Conservation (phyloP, 208 protist species). For the Trypanosoma cruzi region DNA sequence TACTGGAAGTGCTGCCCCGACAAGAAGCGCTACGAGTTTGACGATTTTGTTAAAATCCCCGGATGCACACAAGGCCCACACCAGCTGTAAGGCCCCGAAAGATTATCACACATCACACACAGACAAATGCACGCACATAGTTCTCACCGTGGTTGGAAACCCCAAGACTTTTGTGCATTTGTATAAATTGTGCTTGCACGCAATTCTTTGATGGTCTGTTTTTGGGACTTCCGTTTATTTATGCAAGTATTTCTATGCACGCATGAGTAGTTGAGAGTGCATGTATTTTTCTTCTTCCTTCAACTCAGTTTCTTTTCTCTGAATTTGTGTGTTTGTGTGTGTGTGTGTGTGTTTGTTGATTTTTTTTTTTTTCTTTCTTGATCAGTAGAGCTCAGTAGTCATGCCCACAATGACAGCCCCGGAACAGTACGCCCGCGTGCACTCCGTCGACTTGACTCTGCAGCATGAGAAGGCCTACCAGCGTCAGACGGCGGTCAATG, state of each 20-base stretch:
- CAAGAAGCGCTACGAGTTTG: constrained; percentile 82
- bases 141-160: not conserved
- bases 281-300: not conserved
- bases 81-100: constrained; percentile 38
- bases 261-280: not conserved
- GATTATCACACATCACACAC: not conserved
- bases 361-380: constrained; percentile 21
- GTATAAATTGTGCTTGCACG: not conserved
- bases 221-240: not conserved
- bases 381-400: constrained; percentile 21
- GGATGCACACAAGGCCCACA: constrained; percentile 73
- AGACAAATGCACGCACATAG: not conserved
- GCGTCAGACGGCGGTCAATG: constrained; percentile 91
- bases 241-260: not conserved
- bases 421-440: constrained; percentile 70
- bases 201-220: not conserved
- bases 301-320: not conserved
- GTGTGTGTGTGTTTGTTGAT: constrained; percentile 25
- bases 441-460: constrained; percentile 83
- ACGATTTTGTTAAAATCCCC: constrained; percentile 88
- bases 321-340: not conserved
- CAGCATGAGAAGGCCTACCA: constrained; percentile 94
- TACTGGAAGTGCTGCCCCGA: constrained; percentile 91
- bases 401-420: constrained; percentile 17
- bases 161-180: not conserved